A percentile compares a stretch with the other conserved stretches of the same genome.
These are phyloP conservation scores for Mrakia gelida DNA, from an alignment of 768 basidiomycete species.

Conservation along the genomic window DNA sequence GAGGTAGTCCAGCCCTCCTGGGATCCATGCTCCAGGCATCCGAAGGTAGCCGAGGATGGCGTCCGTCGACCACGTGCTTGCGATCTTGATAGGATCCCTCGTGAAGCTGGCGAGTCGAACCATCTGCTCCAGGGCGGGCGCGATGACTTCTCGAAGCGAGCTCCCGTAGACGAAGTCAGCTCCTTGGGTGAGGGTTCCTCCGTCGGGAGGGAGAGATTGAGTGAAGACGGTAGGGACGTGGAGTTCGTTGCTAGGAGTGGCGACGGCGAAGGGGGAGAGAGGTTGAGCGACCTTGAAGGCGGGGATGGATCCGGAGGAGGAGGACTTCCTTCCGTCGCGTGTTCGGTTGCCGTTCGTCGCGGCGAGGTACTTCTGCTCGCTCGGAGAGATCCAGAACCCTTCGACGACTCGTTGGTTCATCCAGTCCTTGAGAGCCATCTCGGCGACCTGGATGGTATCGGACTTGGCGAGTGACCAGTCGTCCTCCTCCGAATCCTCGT, in stretches of 20 bases:
- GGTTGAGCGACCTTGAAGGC: conserved; percentile 1
- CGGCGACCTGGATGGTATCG: conserved; percentile 8
- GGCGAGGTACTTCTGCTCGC: neutral
- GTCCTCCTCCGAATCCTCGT: conserved; percentile 13
- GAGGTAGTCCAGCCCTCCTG: conserved; percentile 15
- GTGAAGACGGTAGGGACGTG: neutral
- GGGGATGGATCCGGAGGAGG: too few relatives aligned
- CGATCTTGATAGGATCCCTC: conserved; percentile 8
- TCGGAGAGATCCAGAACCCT: conserved; percentile 21
- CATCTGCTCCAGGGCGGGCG: conserved; percentile 13
- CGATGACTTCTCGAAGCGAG: conserved; percentile 2
- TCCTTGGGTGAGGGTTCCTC: neutral
- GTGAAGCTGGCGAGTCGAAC: conserved; percentile 2
- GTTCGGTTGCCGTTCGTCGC: neutral
- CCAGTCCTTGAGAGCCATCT: conserved; percentile 22
- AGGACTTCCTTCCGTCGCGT: neutral
- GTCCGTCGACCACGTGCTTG: neutral
- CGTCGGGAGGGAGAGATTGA: neutral
- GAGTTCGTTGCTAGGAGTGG: neutral
- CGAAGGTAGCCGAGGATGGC: neutral
- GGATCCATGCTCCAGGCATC: conserved; percentile 6
- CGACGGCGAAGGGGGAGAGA: neutral
- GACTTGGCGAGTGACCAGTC: neutral
- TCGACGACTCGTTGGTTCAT: conserved; percentile 18
- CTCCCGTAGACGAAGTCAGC: neutral